Evolutionary conservation across 2,329 filamentous ascomycete genomes (phyloP).

Genomic region (Amesomyces nigricolor): DNA sequence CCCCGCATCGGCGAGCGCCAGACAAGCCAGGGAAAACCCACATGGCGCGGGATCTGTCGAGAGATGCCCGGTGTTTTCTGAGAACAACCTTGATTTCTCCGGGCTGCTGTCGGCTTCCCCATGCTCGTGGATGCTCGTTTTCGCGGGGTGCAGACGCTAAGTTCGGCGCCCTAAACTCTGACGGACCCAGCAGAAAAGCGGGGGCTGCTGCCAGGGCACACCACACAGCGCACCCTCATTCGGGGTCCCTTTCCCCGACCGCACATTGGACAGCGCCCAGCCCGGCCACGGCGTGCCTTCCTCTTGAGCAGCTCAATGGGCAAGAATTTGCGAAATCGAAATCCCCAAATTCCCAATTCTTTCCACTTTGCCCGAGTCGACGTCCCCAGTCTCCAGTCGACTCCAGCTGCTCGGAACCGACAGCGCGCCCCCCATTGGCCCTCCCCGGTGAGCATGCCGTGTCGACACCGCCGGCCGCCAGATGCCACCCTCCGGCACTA

Average conservation of each 20-base stretch:
- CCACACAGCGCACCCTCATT: background rate
- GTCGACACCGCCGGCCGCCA: conserved; percentile 6
- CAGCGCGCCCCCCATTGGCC: background rate
- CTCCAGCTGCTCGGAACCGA: background rate
- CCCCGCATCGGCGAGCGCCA: too few species aligned
- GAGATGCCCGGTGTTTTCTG: background rate
- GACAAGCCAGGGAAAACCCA: too few species aligned
- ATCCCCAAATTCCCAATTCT: background rate
- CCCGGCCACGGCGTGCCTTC: background rate
- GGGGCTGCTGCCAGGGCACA: background rate
- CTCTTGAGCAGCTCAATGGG: background rate
- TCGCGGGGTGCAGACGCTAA: background rate
- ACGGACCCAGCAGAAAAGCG: background rate
- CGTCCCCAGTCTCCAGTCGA: too few species aligned
- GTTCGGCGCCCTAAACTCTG: background rate
- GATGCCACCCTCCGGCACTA: conserved; percentile 8
- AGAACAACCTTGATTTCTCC: background rate
- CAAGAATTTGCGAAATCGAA: too few species aligned
- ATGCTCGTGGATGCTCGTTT: background rate
- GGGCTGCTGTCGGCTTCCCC: background rate
- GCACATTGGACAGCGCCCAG: too few species aligned
- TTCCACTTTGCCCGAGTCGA: background rate
- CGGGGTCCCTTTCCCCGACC: conserved; percentile 11
- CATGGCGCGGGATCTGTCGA: too few species aligned
- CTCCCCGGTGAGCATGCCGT: background rate